Conservation (phyloP, 2,329 filamentous ascomycete genomes). For the Dryadomyces sulphureus region DNA sequence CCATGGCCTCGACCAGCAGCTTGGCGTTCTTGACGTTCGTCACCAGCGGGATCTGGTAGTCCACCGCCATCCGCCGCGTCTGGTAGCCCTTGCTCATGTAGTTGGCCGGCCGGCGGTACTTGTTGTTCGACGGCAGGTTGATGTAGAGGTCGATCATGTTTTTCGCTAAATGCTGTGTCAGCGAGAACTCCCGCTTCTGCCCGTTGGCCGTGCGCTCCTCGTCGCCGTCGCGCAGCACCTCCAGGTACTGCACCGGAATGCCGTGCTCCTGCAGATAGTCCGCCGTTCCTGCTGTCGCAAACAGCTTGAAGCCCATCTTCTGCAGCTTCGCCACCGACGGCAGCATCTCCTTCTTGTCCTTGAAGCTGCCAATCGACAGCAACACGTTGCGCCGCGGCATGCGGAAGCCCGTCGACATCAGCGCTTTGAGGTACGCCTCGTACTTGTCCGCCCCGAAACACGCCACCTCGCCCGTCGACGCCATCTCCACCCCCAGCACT, state of each 20-base stretch:
- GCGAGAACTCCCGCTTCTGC: conserved; percentile 88
- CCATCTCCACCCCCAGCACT: conserved; percentile 96
- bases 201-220: conserved; percentile 24
- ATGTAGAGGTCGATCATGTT: conserved; percentile 98
- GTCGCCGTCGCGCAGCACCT: conserved; percentile 66
- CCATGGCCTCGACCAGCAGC: conserved; percentile 86
- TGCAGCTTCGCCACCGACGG: conserved; percentile 82
- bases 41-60: conserved; percentile 89
- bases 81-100: conserved; percentile 98
- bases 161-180: conserved; percentile 92
- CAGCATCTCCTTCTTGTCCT: conserved; percentile 96
- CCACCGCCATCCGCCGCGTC: conserved; percentile 93
- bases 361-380: conserved; percentile 89
- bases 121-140: conserved; percentile 97
- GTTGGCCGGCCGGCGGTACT: conserved; percentile 88
- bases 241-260: conserved; percentile 83
- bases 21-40: conserved; percentile 99
- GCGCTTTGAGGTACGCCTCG: conserved; percentile 91
- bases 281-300: conserved; percentile 89
- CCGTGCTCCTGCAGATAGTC: conserved; percentile 92
- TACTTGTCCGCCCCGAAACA: conserved; percentile 94
- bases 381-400: conserved; percentile 92
- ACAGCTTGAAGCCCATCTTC: conserved; percentile 86
- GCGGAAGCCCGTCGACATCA: conserved; percentile 92
- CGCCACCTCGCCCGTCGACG: conserved; percentile 93